These are phyloP conservation scores for Datisca glomerata DNA, from an alignment of 306 rosid genomes.

Conservation along the genomic window DNA sequence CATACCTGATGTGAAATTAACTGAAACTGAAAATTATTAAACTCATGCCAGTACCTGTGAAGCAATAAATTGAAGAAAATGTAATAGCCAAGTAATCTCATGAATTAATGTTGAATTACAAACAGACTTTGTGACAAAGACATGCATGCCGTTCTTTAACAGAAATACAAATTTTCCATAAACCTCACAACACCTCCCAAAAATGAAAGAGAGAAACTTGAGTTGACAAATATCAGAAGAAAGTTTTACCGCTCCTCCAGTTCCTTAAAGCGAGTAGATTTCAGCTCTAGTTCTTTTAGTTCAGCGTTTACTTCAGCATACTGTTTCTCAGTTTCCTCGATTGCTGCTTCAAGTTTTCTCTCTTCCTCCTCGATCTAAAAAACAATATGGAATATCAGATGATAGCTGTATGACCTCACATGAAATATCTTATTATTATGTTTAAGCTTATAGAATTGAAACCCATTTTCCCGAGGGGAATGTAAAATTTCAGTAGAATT, in stretches of 20 bases:
- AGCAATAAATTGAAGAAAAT: constrained; percentile 16
- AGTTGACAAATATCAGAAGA: constrained; percentile 7
- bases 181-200: neutral
- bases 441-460: no score
- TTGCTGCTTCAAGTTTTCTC: constrained; percentile 81
- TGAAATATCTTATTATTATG: constrained; percentile 1
- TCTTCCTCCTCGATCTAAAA: constrained; percentile 86
- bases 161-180: neutral
- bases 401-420: neutral
- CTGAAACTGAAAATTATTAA: constrained; percentile 91
- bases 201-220: constrained; percentile 2
- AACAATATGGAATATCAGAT: constrained; percentile 18
- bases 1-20: constrained; percentile 84
- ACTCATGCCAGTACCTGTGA: constrained; percentile 94
- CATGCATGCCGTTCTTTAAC: no score
- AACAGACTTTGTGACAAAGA: no score
- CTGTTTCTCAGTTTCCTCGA: constrained; percentile 71
- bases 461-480: no score
- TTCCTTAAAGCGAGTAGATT: constrained; percentile 70
- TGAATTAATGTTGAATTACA: no score
- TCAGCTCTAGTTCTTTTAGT: constrained; percentile 66
- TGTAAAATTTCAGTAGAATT: no score
- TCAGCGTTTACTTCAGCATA: constrained; percentile 69
- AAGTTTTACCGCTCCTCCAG: constrained; percentile 74
- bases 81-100: no score